Evolutionary conservation across 208 protist species (phyloP).

Genomic region (Borovskyia barvae): DNA sequence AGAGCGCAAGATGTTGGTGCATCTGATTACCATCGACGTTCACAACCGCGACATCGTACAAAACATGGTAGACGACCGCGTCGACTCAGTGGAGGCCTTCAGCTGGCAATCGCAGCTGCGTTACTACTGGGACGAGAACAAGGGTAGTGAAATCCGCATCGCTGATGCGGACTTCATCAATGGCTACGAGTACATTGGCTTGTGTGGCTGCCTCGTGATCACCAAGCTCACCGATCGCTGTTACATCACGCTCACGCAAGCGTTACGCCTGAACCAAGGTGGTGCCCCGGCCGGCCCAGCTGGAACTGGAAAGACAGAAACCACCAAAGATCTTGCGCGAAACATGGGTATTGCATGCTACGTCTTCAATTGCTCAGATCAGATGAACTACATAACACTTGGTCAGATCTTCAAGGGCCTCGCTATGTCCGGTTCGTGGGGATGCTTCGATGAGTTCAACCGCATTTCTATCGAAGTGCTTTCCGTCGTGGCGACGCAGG

Average conservation of each 20-base stretch:
- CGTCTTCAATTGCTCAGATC: slow-evolving; percentile 97
- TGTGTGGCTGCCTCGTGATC: slow-evolving; percentile 97
- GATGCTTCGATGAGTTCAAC: slow-evolving; percentile 98
- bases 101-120: slow-evolving; percentile 98
- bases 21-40: slow-evolving; percentile 98
- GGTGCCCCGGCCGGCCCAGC: slow-evolving; percentile 92
- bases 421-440: slow-evolving; percentile 95
- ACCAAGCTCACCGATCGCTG: slow-evolving; percentile 98
- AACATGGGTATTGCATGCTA: slow-evolving; percentile 95
- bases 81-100: slow-evolving; percentile 93
- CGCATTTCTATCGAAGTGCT: slow-evolving; percentile 96
- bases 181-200: slow-evolving; percentile 98
- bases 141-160: slow-evolving; percentile 95
- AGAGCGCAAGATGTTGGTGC: slow-evolving; percentile 97
- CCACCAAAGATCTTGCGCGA: slow-evolving; percentile 94
- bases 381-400: slow-evolving; percentile 98
- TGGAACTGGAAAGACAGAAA: slow-evolving; percentile 95
- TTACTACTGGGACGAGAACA: slow-evolving; percentile 95
- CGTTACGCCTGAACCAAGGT: slow-evolving; percentile 89
- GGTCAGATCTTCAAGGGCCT: slow-evolving; percentile 98
- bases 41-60: slow-evolving; percentile 95
- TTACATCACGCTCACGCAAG: slow-evolving; percentile 98
- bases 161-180: slow-evolving; percentile 97
- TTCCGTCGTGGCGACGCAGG: slow-evolving; percentile 98
- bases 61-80: slow-evolving; percentile 93